Percentiles rank a stretch among this genome's conserved stretches.
phyloP scores from a whole-genome alignment of 1,284 basidiomycete species.

The Malassezia pachydermatis region DNA sequence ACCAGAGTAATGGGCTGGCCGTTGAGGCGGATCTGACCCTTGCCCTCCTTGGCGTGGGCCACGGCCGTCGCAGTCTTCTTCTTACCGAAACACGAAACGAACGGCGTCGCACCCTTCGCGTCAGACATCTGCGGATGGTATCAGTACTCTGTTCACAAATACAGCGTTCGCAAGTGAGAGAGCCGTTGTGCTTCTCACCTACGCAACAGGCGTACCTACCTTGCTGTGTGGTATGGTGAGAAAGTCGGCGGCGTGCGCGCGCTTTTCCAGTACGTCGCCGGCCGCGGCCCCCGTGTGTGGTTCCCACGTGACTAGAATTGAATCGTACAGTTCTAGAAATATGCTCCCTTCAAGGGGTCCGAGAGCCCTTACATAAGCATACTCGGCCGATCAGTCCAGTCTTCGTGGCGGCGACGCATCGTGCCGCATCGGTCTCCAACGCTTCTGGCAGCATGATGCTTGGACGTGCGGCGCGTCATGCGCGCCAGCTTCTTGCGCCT shows the following conservation, averaged over 20 bases:
- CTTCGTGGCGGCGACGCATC: not conserved
- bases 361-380: not conserved
- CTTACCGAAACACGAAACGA: conserved; percentile 50
- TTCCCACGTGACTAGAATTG: conserved; percentile 6
- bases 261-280: conserved; percentile 9
- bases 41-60: conserved; percentile 61
- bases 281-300: not conserved
- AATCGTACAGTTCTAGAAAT: conserved; percentile 10
- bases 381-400: not conserved
- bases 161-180: too few species aligned
- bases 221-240: conserved; percentile 16
- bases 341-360: too few species aligned
- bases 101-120: conserved; percentile 30
- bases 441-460: not conserved
- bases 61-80: conserved; percentile 49
- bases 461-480: conserved; percentile 1
- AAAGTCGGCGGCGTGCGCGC: not conserved
- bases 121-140: conserved; percentile 16
- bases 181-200: too few species aligned
- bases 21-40: conserved; percentile 93
- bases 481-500: not conserved
- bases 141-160: not conserved
- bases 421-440: not conserved
- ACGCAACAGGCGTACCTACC: conserved; percentile 1
- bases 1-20: conserved; percentile 91